phyloP scores from a whole-genome alignment of 192 early-diverging fungal species.

The Backusella luteola region DNA sequence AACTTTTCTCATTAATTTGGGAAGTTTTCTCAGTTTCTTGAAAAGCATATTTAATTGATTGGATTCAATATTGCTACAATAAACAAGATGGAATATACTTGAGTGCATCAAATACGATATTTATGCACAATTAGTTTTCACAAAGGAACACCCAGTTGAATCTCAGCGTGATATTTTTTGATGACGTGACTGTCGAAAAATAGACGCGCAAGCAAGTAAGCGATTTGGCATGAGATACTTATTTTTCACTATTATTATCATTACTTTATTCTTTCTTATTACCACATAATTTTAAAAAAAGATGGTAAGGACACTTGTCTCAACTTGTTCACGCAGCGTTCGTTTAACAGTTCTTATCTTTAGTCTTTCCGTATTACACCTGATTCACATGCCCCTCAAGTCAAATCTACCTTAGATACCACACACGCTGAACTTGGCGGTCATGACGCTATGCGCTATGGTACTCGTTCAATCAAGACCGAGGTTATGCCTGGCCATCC shows the following conservation, averaged over 20 bases:
- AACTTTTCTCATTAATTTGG: no score
- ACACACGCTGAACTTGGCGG: conserved; percentile 66
- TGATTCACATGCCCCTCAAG: conserved; percentile 16
- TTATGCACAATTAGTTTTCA: not conserved
- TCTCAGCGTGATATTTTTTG: not conserved
- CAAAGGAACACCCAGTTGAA: not conserved
- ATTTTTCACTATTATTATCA: not conserved
- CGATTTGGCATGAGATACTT: not conserved
- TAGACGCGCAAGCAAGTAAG: conserved; percentile 1
- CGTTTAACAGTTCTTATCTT: not conserved
- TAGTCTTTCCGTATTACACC: conserved; percentile 31
- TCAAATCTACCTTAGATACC: conserved; percentile 37
- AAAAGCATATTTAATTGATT: no score
- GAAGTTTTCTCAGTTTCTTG: no score
- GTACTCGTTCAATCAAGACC: conserved; percentile 58
- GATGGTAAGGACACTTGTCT: not conserved
- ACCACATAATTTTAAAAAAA: not conserved
- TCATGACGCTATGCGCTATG: conserved; percentile 83
- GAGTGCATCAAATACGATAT: not conserved
- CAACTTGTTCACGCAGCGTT: not conserved
- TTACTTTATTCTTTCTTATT: not conserved
- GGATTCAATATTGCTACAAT: no score
- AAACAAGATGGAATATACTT: no score
- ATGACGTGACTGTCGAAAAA: conserved; percentile 1
- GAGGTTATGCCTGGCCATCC: conserved; percentile 73